Evolutionary conservation across 192 early-diverging fungal genomes (phyloP).

Genomic region (Backusella luteola): DNA sequence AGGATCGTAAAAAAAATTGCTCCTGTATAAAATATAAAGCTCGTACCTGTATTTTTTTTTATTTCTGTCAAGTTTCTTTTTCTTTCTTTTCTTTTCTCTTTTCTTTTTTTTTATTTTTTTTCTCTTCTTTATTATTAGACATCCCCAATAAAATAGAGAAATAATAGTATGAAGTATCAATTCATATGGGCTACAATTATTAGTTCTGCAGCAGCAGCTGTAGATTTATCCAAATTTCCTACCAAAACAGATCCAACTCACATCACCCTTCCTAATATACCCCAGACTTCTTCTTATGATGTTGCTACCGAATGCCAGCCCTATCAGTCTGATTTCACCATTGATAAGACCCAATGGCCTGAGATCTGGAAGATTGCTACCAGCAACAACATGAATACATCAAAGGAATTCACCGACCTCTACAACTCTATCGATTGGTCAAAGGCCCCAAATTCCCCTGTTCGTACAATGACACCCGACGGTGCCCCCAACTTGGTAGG

Average conservation of each 20-base stretch:
- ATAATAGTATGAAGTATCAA: not conserved
- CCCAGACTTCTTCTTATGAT: conserved; percentile 34
- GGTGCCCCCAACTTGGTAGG: conserved; percentile 24
- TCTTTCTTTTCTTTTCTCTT: not conserved
- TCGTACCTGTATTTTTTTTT: not conserved
- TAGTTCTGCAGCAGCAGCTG: not conserved
- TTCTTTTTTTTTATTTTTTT: not conserved
- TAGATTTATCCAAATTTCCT: conserved; percentile 6
- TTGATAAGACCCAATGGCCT: conserved; percentile 25
- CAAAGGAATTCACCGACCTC: conserved; percentile 34
- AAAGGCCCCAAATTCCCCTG: conserved; percentile 33
- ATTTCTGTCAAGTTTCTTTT: not conserved
- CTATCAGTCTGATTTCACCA: conserved; percentile 20
- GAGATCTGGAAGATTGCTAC: conserved; percentile 31
- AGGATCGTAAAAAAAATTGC: not conserved
- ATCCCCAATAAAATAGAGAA: not conserved
- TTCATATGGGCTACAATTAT: conserved; percentile 3
- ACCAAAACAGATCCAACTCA: conserved; percentile 29
- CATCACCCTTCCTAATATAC: conserved; percentile 27
- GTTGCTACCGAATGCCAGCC: conserved; percentile 17
- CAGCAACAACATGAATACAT: conserved; percentile 32
- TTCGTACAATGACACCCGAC: conserved; percentile 21
- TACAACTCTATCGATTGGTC: conserved; percentile 48
- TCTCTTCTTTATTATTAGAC: not conserved
- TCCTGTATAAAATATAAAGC: not conserved